These are phyloP conservation scores for Xerophyta viscosa DNA, from an alignment of 106 monocot species.

Conservation along the genomic window DNA sequence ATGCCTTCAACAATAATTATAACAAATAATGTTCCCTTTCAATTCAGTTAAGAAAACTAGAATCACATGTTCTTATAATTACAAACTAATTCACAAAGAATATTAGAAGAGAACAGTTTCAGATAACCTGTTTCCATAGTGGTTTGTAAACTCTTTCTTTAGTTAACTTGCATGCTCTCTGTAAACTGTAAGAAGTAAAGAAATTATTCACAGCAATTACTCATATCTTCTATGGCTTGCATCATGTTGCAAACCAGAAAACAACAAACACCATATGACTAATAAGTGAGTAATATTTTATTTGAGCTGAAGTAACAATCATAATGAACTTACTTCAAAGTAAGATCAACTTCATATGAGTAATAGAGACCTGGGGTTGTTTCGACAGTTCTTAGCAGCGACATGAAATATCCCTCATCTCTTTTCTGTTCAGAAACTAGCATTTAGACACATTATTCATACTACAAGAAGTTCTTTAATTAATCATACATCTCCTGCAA, in stretches of 20 bases:
- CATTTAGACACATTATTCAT: not conserved
- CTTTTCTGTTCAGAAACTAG: conserved; percentile 57
- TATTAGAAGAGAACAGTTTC: no score
- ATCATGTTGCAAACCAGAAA: no score
- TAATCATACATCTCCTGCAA: not conserved
- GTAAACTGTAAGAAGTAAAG: conserved; percentile 40
- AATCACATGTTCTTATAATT: no score
- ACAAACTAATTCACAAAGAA: no score
- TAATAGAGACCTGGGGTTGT: conserved; percentile 80
- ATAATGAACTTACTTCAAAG: conserved; percentile 63
- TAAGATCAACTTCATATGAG: conserved; percentile 81
- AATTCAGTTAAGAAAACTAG: no score
- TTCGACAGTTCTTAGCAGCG: conserved; percentile 75
- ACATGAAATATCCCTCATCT: conserved; percentile 86
- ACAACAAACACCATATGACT: no score
- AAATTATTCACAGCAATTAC: no score
- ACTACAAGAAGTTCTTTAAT: no score
- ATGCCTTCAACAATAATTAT: no score
- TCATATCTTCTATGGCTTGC: no score
- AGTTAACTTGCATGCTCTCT: conserved; percentile 61
- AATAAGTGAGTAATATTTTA: not conserved
- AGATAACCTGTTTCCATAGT: conserved; percentile 87
- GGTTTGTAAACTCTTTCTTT: conserved; percentile 50
- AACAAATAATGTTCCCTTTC: no score
- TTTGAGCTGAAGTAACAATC: no score